Evolutionary conservation across 225 moss, liverwort and hornwort genomes (phyloP).

Genomic region (Thuidium tamariscinum): DNA sequence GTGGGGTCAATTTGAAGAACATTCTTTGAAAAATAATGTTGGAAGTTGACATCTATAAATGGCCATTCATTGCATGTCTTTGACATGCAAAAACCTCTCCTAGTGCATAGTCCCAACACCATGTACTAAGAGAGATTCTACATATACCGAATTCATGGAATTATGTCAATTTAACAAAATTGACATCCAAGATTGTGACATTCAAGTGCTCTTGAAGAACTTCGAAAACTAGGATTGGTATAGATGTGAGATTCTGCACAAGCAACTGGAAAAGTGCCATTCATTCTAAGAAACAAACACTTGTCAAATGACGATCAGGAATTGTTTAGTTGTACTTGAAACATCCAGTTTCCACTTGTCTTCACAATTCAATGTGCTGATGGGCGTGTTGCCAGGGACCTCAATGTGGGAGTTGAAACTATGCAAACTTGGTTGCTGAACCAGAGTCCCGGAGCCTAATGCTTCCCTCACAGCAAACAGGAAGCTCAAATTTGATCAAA

Average conservation of each 20-base stretch:
- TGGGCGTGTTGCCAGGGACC: neutral
- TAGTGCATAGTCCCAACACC: too few species aligned
- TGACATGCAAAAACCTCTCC: too few species aligned
- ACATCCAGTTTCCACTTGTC: neutral
- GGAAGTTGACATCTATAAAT: too few species aligned
- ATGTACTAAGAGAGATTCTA: too few species aligned
- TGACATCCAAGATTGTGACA: neutral
- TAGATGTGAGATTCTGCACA: too few species aligned
- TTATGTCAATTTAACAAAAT: neutral
- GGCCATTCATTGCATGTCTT: too few species aligned
- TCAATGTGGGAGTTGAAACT: neutral
- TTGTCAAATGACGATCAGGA: neutral
- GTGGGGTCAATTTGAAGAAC: too few species aligned
- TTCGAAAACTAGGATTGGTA: neutral
- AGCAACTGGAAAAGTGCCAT: too few species aligned
- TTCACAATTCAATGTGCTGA: neutral
- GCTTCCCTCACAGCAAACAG: neutral
- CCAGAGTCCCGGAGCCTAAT: neutral
- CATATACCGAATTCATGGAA: accelerated
- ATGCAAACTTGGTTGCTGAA: neutral
- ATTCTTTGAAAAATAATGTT: too few species aligned
- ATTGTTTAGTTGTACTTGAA: neutral
- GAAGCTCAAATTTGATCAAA: accelerated
- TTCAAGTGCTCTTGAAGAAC: neutral
- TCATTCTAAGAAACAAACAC: neutral